Percentiles rank a stretch among this genome's conserved stretches.
phyloP scores from a whole-genome alignment of 257 asterid genomes.

The Nicotiana sylvestris region DNA sequence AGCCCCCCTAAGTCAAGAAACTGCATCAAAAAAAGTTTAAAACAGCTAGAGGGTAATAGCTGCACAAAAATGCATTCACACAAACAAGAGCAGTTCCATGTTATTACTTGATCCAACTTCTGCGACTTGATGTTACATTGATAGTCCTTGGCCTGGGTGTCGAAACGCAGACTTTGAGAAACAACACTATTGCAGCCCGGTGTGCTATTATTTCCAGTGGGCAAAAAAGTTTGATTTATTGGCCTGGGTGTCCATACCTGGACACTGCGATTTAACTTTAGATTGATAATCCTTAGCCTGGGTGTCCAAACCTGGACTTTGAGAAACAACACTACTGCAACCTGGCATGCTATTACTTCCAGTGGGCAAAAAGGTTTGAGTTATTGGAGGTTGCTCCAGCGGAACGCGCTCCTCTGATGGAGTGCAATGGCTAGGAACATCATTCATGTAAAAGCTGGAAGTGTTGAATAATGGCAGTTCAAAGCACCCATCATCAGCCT shows the following conservation, averaged over 20 bases:
- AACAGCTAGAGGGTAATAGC: background rate
- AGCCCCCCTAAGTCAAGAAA: background rate
- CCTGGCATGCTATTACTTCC: slow-evolving; percentile 25
- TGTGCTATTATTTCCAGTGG: slow-evolving; percentile 18
- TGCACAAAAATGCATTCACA: slow-evolving; percentile 12
- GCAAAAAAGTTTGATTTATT: slow-evolving; percentile 9
- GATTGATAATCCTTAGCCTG: slow-evolving; percentile 32
- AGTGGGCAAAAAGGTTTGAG: slow-evolving; percentile 18
- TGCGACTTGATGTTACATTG: slow-evolving; percentile 30
- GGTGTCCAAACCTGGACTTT: slow-evolving; percentile 23
- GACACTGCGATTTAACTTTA: slow-evolving; percentile 22
- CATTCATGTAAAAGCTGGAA: slow-evolving; percentile 25
- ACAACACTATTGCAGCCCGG: slow-evolving; percentile 22
- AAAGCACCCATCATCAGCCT: slow-evolving; percentile 1
- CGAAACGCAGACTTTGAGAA: slow-evolving; percentile 25
- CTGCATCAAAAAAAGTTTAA: background rate
- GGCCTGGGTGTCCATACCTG: slow-evolving; percentile 21
- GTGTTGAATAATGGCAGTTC: slow-evolving; percentile 21
- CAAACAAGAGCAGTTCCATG: background rate
- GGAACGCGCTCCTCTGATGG: slow-evolving; percentile 17
- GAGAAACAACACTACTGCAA: slow-evolving; percentile 24
- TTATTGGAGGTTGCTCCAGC: slow-evolving; percentile 18
- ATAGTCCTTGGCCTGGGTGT: slow-evolving; percentile 30
- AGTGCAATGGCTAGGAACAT: slow-evolving; percentile 16
- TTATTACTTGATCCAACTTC: background rate